Percentiles rank a stretch among this genome's conserved stretches.
phyloP scores from a whole-genome alignment of 176 grass and related monocot genomes.

The Hordeum marinum region DNA sequence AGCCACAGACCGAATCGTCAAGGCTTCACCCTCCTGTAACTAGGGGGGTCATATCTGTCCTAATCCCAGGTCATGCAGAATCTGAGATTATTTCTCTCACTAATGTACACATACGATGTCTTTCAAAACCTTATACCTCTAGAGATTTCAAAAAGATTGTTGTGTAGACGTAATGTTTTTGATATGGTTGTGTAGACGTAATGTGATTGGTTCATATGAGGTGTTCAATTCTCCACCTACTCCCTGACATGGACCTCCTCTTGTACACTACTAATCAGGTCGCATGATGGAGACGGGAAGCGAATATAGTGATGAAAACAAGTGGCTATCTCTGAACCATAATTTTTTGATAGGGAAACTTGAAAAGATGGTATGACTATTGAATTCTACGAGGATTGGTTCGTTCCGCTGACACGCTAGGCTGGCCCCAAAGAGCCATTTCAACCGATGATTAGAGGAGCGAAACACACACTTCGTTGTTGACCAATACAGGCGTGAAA shows the following conservation, averaged over 20 bases:
- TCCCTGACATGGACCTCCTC: constrained; percentile 42
- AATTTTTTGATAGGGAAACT: neutral
- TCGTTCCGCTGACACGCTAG: constrained; percentile 28
- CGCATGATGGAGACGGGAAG: constrained; percentile 2
- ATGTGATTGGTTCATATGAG: neutral
- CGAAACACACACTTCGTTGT: neutral
- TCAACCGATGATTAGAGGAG: neutral
- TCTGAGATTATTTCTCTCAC: neutral
- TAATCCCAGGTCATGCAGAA: constrained; percentile 21
- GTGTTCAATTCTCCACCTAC: constrained; percentile 51
- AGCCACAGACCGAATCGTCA: constrained; percentile 16
- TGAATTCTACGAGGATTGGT: neutral
- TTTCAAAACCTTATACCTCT: neutral
- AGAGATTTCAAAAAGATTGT: neutral
- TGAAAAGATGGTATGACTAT: constrained; percentile 7
- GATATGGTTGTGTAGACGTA: no score
- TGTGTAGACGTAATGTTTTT: no score
- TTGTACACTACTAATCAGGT: neutral
- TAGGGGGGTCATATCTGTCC: neutral
- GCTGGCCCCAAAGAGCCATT: neutral
- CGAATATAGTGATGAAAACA: neutral
- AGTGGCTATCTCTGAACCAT: neutral
- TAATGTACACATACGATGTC: neutral
- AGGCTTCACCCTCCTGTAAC: neutral
- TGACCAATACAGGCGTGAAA: constrained; percentile 10